A percentile compares a stretch with the other conserved stretches of the same genome.
phyloP scores from a whole-genome alignment of 2,329 filamentous ascomycete genomes.

The Exophiala bonariae region DNA sequence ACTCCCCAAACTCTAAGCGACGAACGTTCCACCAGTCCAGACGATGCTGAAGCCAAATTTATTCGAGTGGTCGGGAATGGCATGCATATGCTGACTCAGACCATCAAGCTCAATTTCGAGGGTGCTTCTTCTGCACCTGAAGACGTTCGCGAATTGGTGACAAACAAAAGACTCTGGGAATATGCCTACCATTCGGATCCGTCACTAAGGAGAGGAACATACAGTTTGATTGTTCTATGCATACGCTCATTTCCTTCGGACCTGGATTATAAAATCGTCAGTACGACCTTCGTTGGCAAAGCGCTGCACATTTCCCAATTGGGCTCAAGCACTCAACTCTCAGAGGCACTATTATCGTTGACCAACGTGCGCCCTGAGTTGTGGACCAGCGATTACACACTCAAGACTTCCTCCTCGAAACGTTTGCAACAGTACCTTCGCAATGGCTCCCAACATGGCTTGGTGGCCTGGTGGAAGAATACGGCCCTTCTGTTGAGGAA shows the following conservation, averaged over 20 bases:
- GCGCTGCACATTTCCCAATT: constrained; percentile 71
- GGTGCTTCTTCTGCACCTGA: constrained; percentile 1
- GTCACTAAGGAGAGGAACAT: constrained; percentile 58
- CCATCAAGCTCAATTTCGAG: constrained; percentile 40
- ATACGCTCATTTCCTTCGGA: constrained; percentile 48
- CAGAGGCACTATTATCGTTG: constrained; percentile 65
- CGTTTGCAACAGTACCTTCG: constrained; percentile 72
- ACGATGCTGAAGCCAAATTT: constrained; percentile 86
- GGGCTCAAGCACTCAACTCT: constrained; percentile 71
- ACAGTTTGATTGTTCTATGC: constrained; percentile 54
- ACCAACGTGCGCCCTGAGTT: constrained; percentile 66
- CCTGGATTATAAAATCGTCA: constrained; percentile 65
- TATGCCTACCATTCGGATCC: constrained; percentile 58
- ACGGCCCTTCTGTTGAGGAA: constrained; percentile 61
- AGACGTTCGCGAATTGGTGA: constrained; percentile 54
- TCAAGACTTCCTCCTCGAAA: constrained; percentile 56
- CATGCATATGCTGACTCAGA: constrained; percentile 54
- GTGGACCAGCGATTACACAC: constrained; percentile 68
- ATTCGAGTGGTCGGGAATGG: constrained; percentile 70
- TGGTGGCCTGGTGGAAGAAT: constrained; percentile 70
- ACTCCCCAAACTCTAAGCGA: constrained; percentile 82
- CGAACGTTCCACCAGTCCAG: constrained; percentile 76
- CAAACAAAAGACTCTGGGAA: constrained; percentile 61
- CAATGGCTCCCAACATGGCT: constrained; percentile 79
- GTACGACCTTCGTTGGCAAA: constrained; percentile 70